Evolutionary conservation across 495 filamentous ascomycete species (phyloP).

Genomic region (Penicilliopsis zonata): DNA sequence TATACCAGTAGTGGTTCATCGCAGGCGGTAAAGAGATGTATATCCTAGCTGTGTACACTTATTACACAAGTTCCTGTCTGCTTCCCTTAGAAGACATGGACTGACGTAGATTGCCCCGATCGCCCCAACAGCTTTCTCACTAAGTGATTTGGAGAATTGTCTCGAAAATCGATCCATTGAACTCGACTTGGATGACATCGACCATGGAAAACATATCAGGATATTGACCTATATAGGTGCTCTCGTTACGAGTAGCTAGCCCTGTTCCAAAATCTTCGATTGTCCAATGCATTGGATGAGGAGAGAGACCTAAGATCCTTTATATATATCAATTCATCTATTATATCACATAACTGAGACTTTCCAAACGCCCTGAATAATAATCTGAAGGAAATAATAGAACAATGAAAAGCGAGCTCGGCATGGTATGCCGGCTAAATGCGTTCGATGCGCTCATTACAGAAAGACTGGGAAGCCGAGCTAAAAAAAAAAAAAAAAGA

Average conservation of each 20-base stretch:
- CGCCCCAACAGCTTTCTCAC: no score
- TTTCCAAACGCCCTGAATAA: not conserved
- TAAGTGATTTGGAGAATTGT: not conserved
- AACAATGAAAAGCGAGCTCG: not conserved
- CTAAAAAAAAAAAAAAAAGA: not conserved
- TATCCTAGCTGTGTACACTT: not conserved
- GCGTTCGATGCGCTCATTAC: conserved; percentile 1
- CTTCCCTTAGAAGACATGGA: not conserved
- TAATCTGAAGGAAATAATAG: not conserved
- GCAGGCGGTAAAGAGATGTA: not conserved
- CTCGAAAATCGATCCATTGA: no score
- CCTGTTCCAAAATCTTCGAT: no score
- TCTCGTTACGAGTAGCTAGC: no score
- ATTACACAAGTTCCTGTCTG: not conserved
- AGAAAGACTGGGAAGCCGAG: not conserved
- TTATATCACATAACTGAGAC: conserved; percentile 1
- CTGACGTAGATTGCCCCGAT: no score
- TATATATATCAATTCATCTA: conserved; percentile 1
- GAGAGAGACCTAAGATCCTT: no score
- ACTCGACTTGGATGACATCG: no score
- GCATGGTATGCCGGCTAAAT: not conserved
- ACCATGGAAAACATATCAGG: no score
- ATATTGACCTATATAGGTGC: no score
- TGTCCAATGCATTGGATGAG: no score
- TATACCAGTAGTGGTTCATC: no score